Evolutionary conservation across 2,329 filamentous ascomycete genomes (phyloP).

Genomic region (Capronia americana): DNA sequence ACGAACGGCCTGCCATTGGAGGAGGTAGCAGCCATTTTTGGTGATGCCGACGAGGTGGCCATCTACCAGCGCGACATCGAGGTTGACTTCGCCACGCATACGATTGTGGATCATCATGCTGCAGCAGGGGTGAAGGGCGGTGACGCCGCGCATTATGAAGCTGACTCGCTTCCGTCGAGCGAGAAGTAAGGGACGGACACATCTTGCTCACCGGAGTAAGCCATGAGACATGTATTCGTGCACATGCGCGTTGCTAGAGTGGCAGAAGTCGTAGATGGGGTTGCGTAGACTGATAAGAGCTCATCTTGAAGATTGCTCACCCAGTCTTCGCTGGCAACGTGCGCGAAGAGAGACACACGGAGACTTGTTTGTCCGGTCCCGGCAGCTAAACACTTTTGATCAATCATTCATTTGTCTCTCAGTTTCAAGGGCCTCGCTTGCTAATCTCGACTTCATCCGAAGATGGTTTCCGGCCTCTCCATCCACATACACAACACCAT

Average conservation of each 20-base stretch:
- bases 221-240: not conserved
- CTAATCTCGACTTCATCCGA: slow-evolving; percentile 3
- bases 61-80: slow-evolving; percentile 35
- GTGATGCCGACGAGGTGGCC: slow-evolving; percentile 35
- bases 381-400: not conserved
- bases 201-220: not conserved
- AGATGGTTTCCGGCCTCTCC: not conserved
- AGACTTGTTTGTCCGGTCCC: not conserved
- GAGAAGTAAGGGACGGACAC: slow-evolving; percentile 2
- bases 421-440: slow-evolving; percentile 6
- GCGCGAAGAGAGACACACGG: not conserved
- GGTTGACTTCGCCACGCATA: slow-evolving; percentile 29
- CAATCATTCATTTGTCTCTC: not conserved
- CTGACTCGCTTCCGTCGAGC: slow-evolving; percentile 9
- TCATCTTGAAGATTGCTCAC: not conserved
- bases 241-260: not conserved
- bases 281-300: not conserved
- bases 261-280: not conserved
- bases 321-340: not conserved
- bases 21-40: slow-evolving; percentile 43
- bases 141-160: slow-evolving; percentile 12
- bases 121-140: not conserved
- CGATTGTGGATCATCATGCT: slow-evolving; percentile 26
- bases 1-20: slow-evolving; percentile 44
- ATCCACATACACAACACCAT: not conserved